Evolutionary conservation across 805 yeast species (phyloP).

Genomic region (Pichia californica): DNA sequence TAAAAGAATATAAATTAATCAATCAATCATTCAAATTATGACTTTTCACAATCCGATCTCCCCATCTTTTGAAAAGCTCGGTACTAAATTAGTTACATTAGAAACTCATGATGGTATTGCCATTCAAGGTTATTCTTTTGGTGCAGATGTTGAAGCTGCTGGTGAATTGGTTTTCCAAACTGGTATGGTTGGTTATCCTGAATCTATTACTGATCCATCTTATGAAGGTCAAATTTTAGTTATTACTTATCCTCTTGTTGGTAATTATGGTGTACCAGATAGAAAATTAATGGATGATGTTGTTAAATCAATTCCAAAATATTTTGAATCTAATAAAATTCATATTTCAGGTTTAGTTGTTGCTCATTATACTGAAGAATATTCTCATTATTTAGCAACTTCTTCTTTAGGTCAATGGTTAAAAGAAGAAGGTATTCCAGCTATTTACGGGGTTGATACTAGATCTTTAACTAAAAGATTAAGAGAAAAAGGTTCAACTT

Average conservation of each 20-base stretch:
- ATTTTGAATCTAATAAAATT: conserved; percentile 87
- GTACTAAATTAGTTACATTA: conserved; percentile 78
- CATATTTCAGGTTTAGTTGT: conserved; percentile 97
- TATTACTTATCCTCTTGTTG: conserved; percentile 93
- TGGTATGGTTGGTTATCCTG: conserved; percentile 99
- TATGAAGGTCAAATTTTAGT: conserved; percentile 96
- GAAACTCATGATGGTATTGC: conserved; percentile 83
- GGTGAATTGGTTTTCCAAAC: conserved; percentile 99
- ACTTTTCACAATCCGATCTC: conserved; percentile 73
- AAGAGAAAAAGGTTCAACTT: conserved; percentile 86
- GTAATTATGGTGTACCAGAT: conserved; percentile 99
- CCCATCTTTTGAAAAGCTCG: conserved; percentile 81
- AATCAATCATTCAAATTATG: conserved; percentile 1
- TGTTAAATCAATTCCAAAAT: conserved; percentile 72
- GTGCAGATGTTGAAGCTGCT: conserved; percentile 82
- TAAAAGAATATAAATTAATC: not conserved
- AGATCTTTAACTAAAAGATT: conserved; percentile 89
- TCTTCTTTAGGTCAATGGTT: conserved; percentile 94
- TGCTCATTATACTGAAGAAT: conserved; percentile 94
- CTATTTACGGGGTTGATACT: conserved; percentile 96
- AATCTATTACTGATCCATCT: conserved; percentile 95
- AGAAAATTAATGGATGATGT: conserved; percentile 68
- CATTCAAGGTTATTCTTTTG: conserved; percentile 94
- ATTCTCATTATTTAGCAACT: conserved; percentile 87
- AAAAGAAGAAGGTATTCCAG: conserved; percentile 86